These are phyloP conservation scores for Lactarius pseudohatsudake DNA, from an alignment of 768 basidiomycete genomes.

Conservation along the genomic window DNA sequence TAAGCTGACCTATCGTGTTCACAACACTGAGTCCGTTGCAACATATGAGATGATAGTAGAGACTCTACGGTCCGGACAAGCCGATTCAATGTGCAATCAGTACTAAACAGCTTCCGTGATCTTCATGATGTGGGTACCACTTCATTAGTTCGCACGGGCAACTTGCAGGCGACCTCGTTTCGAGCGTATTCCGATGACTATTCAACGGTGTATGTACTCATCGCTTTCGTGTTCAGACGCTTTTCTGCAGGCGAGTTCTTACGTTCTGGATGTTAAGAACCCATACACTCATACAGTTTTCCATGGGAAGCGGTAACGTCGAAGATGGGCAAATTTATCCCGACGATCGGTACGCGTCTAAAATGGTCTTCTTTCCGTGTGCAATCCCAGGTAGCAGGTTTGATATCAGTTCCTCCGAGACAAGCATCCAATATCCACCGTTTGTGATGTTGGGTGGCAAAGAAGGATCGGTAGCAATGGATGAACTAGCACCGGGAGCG, in stretches of 20 bases:
- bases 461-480: neutral
- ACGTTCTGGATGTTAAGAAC: neutral
- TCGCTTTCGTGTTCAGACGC: neutral
- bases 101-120: neutral
- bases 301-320: neutral
- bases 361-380: neutral
- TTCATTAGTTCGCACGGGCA: neutral
- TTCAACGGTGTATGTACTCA: neutral
- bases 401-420: neutral
- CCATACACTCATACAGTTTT: neutral
- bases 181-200: neutral
- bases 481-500: neutral
- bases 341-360: constrained; percentile 1
- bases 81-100: neutral
- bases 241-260: neutral
- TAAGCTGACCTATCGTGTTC: too few species aligned
- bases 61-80: neutral
- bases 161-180: neutral
- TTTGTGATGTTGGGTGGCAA: neutral
- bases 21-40: too few species aligned
- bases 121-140: neutral
- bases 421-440: neutral
- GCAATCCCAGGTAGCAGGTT: neutral
- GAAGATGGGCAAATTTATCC: neutral
- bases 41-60: too few species aligned